Evolutionary conservation across 2,329 filamentous ascomycete genomes (phyloP).

Genomic region (Colletotrichum tamarilloi): DNA sequence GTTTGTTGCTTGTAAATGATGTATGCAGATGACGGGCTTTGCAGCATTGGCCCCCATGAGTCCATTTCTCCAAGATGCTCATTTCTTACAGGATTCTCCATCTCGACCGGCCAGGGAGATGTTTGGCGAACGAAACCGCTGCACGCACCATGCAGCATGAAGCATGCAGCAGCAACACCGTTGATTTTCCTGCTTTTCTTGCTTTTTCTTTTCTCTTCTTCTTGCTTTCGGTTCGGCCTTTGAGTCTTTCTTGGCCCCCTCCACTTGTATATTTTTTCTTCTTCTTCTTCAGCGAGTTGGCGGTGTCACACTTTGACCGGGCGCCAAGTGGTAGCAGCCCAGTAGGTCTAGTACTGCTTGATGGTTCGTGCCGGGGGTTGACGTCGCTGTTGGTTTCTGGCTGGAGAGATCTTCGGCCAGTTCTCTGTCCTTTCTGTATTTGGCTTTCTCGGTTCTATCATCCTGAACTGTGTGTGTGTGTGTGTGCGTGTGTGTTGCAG

Average conservation of each 20-base stretch:
- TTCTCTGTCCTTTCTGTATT: background rate
- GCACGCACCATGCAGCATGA: conserved; percentile 6
- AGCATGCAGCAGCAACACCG: background rate
- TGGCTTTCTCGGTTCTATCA: conserved; percentile 7
- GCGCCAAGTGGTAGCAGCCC: too few species aligned
- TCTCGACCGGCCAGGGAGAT: conserved; percentile 1
- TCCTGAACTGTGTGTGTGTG: background rate
- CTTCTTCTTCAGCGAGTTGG: background rate
- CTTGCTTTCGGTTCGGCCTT: background rate
- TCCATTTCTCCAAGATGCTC: background rate
- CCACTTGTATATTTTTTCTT: background rate
- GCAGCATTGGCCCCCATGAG: background rate
- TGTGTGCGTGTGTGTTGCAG: background rate
- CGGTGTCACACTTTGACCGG: background rate
- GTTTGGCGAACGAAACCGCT: conserved; percentile 29
- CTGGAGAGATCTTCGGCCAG: background rate
- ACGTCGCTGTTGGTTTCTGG: background rate
- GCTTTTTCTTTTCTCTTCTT: background rate
- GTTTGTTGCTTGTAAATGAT: background rate
- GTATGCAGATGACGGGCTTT: background rate
- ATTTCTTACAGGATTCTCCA: background rate
- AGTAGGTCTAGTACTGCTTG: background rate
- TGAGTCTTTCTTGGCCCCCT: background rate
- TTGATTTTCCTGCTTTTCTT: background rate
- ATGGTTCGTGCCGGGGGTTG: background rate